Evolutionary conservation across 2,329 filamentous ascomycete species (phyloP).

Genomic region (Tolypocladium album): DNA sequence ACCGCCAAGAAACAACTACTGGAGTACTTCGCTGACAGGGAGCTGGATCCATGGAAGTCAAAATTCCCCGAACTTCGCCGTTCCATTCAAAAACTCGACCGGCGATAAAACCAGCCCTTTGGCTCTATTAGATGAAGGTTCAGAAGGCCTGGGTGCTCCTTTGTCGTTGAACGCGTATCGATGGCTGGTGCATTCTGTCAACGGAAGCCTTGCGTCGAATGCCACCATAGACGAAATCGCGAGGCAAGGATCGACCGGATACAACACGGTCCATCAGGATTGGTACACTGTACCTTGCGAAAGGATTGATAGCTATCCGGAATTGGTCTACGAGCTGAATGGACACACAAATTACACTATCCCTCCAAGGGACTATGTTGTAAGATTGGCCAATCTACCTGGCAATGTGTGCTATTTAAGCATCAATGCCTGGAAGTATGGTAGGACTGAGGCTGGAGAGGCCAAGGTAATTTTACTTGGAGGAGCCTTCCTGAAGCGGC

Average conservation of each 20-base stretch:
- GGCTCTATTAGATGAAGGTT: slow-evolving; percentile 1
- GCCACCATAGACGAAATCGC: not conserved
- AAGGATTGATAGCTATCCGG: not conserved
- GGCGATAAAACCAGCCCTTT: not conserved
- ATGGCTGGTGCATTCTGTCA: not conserved
- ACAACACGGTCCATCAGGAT: not conserved
- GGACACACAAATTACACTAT: not conserved
- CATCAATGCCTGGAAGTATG: slow-evolving; percentile 1
- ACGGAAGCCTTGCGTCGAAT: not conserved
- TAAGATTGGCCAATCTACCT: not conserved
- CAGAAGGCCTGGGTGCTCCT: slow-evolving; percentile 1
- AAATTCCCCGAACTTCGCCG: not conserved
- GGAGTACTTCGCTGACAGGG: not conserved
- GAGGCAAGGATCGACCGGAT: not conserved
- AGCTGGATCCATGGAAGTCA: not conserved
- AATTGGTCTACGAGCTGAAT: not conserved
- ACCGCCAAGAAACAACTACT: not conserved
- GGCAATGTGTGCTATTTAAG: not conserved
- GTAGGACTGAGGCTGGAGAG: not conserved
- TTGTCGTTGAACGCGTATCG: not conserved
- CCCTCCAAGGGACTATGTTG: not conserved
- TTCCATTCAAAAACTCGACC: not conserved
- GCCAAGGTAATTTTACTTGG: not conserved
- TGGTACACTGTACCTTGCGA: slow-evolving; percentile 1
- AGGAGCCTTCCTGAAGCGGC: not conserved